Base-by-base conservation (phyloP, 2,329 filamentous ascomycete species). In the Colletotrichum filicis region DNA sequence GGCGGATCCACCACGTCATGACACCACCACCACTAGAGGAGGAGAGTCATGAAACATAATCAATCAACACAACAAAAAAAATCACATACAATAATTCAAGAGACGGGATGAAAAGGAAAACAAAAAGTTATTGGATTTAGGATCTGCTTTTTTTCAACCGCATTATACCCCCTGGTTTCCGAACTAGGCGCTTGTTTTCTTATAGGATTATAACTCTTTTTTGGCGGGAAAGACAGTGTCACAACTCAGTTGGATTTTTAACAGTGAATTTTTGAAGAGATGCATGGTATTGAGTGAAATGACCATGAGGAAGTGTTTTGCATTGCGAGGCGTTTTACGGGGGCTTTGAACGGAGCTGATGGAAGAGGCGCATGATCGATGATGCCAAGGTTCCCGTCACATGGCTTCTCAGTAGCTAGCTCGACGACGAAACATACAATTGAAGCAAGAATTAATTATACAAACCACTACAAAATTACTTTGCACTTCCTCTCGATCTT, bases 161-260 rank as follows among this genome's bases (percentile, higher is more conserved):
- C 73, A 74, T 68, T 74, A 74, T 74, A 74, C 73, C 73, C 73
- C 59, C 22, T 61, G 70, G 70, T 30, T 55, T 16, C 60, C 42
- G 56, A 61, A 60, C 70, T 60, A 49, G 70, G 60, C 56, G 66
- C 60, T 37, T 56, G 22, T 71, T 32, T 53, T 30, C 4, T 71
- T 57, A 61, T 24, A 35, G 67, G 60, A 35, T 19, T 55, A 55
- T 53, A 52, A 42, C 37, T 42, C 37, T 42, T 19, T 42, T 49
- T 64, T 46, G 59, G 57, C 16, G 22, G 62, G 57, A 59, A 61
- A 55, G 32, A 32, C 53, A 11, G 22, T 42, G 24, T 52, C 49
- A 61, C 60, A 46, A 57, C 28, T 26, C 19, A n/a, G 26, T 57
- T 49, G 49, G 24, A 32, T 49, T 67, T 32, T 28, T 61, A 14